Conservation (phyloP, 352 stramenopile genomes). For the Phytophthora europaea region DNA sequence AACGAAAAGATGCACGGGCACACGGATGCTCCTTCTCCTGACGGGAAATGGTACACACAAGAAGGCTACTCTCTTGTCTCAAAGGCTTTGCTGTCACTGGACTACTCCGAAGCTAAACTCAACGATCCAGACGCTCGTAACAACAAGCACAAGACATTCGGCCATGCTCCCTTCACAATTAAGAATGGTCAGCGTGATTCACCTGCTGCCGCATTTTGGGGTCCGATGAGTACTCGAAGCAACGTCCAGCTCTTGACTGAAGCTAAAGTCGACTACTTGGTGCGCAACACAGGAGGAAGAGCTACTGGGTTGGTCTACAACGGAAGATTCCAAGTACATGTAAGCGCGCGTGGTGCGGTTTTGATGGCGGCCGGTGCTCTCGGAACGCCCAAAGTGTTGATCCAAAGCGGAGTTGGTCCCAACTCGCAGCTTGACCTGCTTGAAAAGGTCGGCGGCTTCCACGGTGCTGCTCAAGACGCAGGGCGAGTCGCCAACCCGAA, state of each 20-base stretch:
- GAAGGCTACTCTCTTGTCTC: conserved; percentile 62
- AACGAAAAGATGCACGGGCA: conserved; percentile 55
- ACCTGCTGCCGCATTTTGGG: conserved; percentile 61
- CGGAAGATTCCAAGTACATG: conserved; percentile 29
- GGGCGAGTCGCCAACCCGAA: conserved; percentile 62
- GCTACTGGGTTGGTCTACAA: conserved; percentile 63
- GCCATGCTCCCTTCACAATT: conserved; percentile 60
- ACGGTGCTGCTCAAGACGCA: conserved; percentile 35
- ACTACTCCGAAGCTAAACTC: conserved; percentile 47
- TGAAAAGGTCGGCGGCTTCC: conserved; percentile 36
- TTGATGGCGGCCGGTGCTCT: conserved; percentile 78
- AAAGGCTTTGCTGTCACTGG: conserved; percentile 37
- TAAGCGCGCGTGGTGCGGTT: conserved; percentile 58
- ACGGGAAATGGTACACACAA: conserved; percentile 66
- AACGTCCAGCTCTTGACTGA: conserved; percentile 63
- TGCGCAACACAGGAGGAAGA: conserved; percentile 42
- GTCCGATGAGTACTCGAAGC: conserved; percentile 42
- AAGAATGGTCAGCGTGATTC: conserved; percentile 64
- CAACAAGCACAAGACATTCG: conserved; percentile 59
- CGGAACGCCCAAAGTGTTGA: conserved; percentile 82
- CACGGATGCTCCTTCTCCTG: conserved; percentile 59
- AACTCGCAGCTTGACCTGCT: conserved; percentile 59
- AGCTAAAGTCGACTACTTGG: conserved; percentile 57
- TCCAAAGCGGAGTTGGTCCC: conserved; percentile 79
- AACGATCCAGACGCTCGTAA: conserved; percentile 58